Evolutionary conservation across 1,284 basidiomycete genomes (phyloP).

Genomic region (Microbotryomycetes sp.): DNA sequence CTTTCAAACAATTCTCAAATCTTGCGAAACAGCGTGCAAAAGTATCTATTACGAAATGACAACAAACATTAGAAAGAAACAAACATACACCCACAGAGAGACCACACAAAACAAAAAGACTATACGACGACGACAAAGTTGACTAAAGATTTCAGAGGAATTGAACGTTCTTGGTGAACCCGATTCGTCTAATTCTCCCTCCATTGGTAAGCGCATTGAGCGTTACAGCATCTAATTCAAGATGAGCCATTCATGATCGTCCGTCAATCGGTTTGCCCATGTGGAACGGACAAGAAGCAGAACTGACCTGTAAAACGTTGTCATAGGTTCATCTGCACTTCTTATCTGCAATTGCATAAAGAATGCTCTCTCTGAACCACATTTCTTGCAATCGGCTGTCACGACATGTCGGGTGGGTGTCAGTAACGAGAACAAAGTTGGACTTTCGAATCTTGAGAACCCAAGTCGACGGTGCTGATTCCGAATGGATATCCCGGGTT

Average conservation of each 20-base stretch:
- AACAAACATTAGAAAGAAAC: too few relatives aligned
- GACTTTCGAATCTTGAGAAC: neutral
- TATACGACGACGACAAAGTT: too few relatives aligned
- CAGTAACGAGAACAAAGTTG: neutral
- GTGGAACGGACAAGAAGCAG: neutral
- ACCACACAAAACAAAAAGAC: too few relatives aligned
- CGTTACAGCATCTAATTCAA: conserved; percentile 34
- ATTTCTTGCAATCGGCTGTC: conserved; percentile 78
- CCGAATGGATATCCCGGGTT: neutral
- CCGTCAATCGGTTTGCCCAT: conserved; percentile 19
- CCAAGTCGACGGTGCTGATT: neutral
- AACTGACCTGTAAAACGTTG: conserved; percentile 65
- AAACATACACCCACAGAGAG: too few relatives aligned
- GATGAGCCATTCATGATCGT: neutral
- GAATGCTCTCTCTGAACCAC: conserved; percentile 81
- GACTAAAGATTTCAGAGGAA: too few relatives aligned
- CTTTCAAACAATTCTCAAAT: too few relatives aligned
- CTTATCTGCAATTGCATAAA: conserved; percentile 95
- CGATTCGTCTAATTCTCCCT: conserved; percentile 40
- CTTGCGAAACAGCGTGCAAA: too few relatives aligned
- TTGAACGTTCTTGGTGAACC: too few relatives aligned
- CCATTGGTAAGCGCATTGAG: conserved; percentile 39
- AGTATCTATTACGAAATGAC: too few relatives aligned
- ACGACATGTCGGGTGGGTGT: neutral
- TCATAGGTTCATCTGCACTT: conserved; percentile 95